A percentile compares a stretch with the other conserved stretches of the same genome.
These are phyloP conservation scores for Septoria petroselini DNA, from an alignment of 2,329 filamentous ascomycete genomes.

Conservation along the genomic window DNA sequence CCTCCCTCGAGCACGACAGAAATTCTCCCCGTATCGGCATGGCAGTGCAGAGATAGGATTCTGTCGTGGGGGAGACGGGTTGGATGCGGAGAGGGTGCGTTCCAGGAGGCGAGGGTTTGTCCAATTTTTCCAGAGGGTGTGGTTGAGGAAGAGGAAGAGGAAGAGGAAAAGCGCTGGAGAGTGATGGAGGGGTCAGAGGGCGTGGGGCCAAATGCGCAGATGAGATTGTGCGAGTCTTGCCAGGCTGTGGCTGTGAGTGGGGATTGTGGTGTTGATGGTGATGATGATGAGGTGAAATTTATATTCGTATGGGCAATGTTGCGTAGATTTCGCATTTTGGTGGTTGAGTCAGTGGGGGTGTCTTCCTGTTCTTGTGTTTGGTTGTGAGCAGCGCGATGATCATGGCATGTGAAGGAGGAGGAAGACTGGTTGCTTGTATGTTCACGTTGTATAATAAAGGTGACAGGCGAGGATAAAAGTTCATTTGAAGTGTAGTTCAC, in stretches of 20 bases:
- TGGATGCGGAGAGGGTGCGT: slow-evolving; percentile 75
- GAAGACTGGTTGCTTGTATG: background rate
- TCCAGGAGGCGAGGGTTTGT: slow-evolving; percentile 93
- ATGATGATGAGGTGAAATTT: slow-evolving; percentile 44
- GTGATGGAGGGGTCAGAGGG: slow-evolving; percentile 66
- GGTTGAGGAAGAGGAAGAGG: slow-evolving; percentile 43
- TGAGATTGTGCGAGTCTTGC: slow-evolving; percentile 70
- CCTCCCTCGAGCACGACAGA: slow-evolving; percentile 85
- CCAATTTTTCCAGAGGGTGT: slow-evolving; percentile 48
- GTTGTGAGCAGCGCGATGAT: background rate
- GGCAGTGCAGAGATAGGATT: slow-evolving; percentile 77
- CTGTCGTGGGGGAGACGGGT: slow-evolving; percentile 67
- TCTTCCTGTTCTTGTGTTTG: background rate
- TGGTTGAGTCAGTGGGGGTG: background rate
- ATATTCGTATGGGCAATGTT: slow-evolving; percentile 69
- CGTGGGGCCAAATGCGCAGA: slow-evolving; percentile 82
- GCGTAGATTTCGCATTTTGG: slow-evolving; percentile 79
- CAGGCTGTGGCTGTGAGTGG: slow-evolving; percentile 73
- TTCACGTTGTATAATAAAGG: no score
- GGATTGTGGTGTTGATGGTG: slow-evolving; percentile 18
- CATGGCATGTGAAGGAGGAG: slow-evolving; percentile 1
- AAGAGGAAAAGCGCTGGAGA: slow-evolving; percentile 56
- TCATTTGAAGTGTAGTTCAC: slow-evolving; percentile 1
- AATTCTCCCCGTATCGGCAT: slow-evolving; percentile 72
- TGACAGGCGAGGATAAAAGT: slow-evolving; percentile 2